Evolutionary conservation across 2,329 filamentous ascomycete genomes (phyloP).

Genomic region (Alternaria brassicicola): DNA sequence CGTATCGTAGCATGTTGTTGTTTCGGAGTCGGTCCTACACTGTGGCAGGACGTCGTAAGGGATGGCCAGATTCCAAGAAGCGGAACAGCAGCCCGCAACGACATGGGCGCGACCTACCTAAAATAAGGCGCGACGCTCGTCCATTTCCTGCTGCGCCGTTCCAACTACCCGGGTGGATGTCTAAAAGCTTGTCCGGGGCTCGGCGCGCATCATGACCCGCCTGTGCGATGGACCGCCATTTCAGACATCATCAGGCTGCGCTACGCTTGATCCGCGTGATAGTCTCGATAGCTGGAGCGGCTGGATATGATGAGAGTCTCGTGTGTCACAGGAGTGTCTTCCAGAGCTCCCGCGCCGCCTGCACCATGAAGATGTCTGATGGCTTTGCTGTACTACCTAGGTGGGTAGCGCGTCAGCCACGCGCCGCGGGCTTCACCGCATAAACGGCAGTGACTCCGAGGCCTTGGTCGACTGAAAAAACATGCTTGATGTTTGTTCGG

Average conservation of each 20-base stretch:
- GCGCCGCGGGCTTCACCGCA: neutral
- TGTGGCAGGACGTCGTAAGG: conserved; percentile 6
- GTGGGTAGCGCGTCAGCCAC: neutral
- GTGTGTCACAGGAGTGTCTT: conserved; percentile 10
- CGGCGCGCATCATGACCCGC: conserved; percentile 19
- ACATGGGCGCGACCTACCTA: conserved; percentile 20
- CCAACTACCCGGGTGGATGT: conserved; percentile 8
- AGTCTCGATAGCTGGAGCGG: conserved; percentile 7
- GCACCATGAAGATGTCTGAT: conserved; percentile 2
- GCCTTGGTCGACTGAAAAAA: neutral
- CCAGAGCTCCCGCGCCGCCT: conserved; percentile 5
- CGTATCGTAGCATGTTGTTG: conserved; percentile 25
- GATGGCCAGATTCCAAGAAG: conserved; percentile 6
- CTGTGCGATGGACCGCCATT: conserved; percentile 2
- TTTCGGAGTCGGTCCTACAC: conserved; percentile 3
- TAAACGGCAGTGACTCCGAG: neutral
- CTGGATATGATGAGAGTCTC: conserved; percentile 10
- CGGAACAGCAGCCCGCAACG: conserved; percentile 10
- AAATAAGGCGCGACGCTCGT: conserved; percentile 19
- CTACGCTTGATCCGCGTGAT: conserved; percentile 13
- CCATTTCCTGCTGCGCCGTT: conserved; percentile 16
- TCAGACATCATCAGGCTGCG: conserved; percentile 7
- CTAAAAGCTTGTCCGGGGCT: conserved; percentile 17
- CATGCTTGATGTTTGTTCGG: neutral
- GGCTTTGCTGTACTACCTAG: neutral